Evolutionary conservation across 2,329 filamentous ascomycete genomes (phyloP).

Genomic region (Ascochyta pisi): DNA sequence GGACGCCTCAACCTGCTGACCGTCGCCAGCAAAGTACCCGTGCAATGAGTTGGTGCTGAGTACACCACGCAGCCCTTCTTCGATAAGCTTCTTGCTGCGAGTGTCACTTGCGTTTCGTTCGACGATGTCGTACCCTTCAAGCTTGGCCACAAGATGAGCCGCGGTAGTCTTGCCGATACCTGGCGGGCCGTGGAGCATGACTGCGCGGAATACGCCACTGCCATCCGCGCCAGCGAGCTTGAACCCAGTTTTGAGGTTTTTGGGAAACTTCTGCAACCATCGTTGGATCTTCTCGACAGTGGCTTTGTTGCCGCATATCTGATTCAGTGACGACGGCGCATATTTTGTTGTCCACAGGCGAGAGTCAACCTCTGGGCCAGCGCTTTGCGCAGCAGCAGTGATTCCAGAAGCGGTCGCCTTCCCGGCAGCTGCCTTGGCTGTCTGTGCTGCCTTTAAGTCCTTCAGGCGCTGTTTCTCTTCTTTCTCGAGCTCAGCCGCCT

Average conservation of each 20-base stretch:
- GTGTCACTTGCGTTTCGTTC: slow-evolving; percentile 97
- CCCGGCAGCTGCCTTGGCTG: slow-evolving; percentile 36
- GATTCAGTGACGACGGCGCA: slow-evolving; percentile 80
- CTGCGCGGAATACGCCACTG: slow-evolving; percentile 80
- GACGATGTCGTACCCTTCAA: slow-evolving; percentile 91
- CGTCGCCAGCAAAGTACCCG: slow-evolving; percentile 87
- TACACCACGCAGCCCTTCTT: slow-evolving; percentile 84
- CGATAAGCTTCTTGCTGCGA: slow-evolving; percentile 93
- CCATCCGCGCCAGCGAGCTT: slow-evolving; percentile 84
- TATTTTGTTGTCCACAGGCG: slow-evolving; percentile 92
- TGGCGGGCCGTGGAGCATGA: slow-evolving; percentile 93
- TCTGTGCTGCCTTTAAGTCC: slow-evolving; percentile 52
- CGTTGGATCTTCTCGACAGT: slow-evolving; percentile 87
- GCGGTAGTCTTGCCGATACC: slow-evolving; percentile 98
- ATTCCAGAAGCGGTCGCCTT: slow-evolving; percentile 44
- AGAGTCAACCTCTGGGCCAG: slow-evolving; percentile 38
- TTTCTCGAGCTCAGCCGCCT: slow-evolving; percentile 83
- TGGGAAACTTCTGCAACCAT: slow-evolving; percentile 86
- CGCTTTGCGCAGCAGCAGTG: slow-evolving; percentile 31
- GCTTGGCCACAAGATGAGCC: slow-evolving; percentile 88
- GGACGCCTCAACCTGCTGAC: slow-evolving; percentile 75
- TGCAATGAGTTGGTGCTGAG: slow-evolving; percentile 92
- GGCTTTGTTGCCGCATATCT: slow-evolving; percentile 94
- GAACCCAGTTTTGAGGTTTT: slow-evolving; percentile 80
- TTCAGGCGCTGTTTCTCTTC: slow-evolving; percentile 79